phyloP scores from a whole-genome alignment of 2,329 filamentous ascomycete species.

The Arthrobotrys conoides region DNA sequence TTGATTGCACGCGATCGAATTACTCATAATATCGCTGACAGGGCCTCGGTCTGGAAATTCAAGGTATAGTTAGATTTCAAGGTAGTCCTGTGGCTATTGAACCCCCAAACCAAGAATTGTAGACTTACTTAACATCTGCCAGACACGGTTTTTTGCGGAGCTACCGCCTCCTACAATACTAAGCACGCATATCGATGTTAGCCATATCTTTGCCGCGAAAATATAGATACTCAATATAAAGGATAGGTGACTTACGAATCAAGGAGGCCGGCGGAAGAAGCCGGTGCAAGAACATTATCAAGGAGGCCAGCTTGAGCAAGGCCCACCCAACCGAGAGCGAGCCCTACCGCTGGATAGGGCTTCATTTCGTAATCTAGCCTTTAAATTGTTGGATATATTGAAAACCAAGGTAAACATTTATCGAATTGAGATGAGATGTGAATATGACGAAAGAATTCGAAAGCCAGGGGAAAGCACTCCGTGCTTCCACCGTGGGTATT shows the following conservation, averaged over 20 bases:
- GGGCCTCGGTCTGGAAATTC: conserved; percentile 8
- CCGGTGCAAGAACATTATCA: conserved; percentile 5
- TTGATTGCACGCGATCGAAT: conserved; percentile 45
- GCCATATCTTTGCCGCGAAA: neutral
- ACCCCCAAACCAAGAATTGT: neutral
- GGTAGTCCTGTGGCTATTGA: neutral
- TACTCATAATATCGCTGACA: conserved; percentile 42
- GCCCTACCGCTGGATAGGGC: conserved; percentile 18
- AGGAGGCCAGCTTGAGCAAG: conserved; percentile 23
- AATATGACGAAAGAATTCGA: conserved; percentile 33
- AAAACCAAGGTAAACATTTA: conserved; percentile 10
- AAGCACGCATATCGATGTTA: neutral
- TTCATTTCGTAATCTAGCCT: conserved; percentile 22
- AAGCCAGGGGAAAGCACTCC: neutral
- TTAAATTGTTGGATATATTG: neutral
- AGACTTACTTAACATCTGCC: conserved; percentile 6
- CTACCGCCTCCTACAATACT: neutral
- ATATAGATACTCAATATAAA: no score
- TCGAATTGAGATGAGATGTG: neutral
- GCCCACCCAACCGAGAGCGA: conserved; percentile 16
- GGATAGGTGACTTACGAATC: neutral
- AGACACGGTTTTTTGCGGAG: neutral
- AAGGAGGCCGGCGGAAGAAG: neutral
- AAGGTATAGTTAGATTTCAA: neutral
- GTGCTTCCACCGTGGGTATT: neutral